Base-by-base conservation (phyloP, 2,329 filamentous ascomycete species). In the Nemania sp. region DNA sequence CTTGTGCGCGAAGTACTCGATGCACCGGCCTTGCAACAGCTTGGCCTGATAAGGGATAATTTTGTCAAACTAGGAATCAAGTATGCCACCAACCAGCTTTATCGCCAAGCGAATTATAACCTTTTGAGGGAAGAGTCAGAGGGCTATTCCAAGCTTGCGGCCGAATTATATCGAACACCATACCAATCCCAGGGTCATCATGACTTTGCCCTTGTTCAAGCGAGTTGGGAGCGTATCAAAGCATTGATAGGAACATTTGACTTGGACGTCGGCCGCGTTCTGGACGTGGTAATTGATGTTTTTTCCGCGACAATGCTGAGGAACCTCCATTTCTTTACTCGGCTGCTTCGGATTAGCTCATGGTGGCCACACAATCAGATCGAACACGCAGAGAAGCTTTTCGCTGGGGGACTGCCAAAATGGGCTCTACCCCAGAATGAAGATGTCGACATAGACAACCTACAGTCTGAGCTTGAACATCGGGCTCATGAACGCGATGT, bases 21-120 rank as follows among this genome's bases (percentile, higher is more conserved):
- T 67, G 86, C 87, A 5, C 82, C 87, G 17, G 78, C 96, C 9
- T 80, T 98, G 11, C 86, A 90, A 69, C 83, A 89, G 29, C 79
- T 97, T 13, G 90, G 90, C 10, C 81, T 99, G 45, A 91, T 97
- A 50, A 86, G 92, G 51, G 87, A 89, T n/a, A 94, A 89, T 5
- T 99, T 98, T 74, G 81, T 85, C 59, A 89, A 89, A 67, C 87
- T 95, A 72, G 89, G 90, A 15, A 92, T 97, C 66, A 88, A 94
- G 57, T 92, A 96, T 71, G 90, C 93, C 50, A 99, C 95, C 7
- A 96, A 97, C 69, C 82, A 95, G 4, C 83, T 99, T 0, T 99
- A 99, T 75, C 89, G 93, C 62, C 95, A 98, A 76, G 92, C 94
- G 13, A 98, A 97, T 75, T 98, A 97, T 80, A 99, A 99, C 71